Base-by-base conservation (phyloP, 164 flowering plant species). In the Macadamia tetraphylla region DNA sequence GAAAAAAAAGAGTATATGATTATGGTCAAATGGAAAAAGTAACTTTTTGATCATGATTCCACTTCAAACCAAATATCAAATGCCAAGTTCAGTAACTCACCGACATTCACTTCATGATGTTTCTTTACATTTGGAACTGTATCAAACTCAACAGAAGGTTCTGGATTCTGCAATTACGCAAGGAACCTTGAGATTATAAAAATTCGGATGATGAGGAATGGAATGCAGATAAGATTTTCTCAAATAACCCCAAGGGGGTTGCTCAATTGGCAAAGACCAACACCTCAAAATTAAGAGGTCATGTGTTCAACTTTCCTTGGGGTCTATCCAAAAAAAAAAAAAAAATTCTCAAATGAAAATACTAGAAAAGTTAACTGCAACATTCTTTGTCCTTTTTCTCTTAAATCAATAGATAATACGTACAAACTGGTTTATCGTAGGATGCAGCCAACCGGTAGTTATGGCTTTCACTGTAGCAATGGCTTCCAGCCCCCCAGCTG, bases 101-200 rank as follows among this genome's bases (percentile, higher is more conserved):
- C 90, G 76, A 86, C 92, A 73, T 88, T 84, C 48, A 88, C 83
- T 76, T 88, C 90, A 53, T 86, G 88, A 77, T 84, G 88, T 75
- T 84, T 77, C 67, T 84, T 88, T 44, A 60, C 51, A 35, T 87
- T 87, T 31, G 92, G 77, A 58, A 87, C 87, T 0, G 92, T 87
- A 70, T 87, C 86, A 53, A 87, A 87, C 40, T 86, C 92, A 35
- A 86, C 86, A 0, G 88, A 68, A 48, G 90, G 83, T 81, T 88
- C 92, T 29, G 86, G 87, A 62, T 84, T 83, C 92, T 88, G 80
- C 75, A 80, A 46, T 51, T 10, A 53, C 18, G 23, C 52, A 17
- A 11, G 18, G 12, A 58, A 31, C 43, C 12, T 42, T 11, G 8
- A 57, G 9, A 14, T 57, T n/a, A 35, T 35, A 35, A 35, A 35